A percentile compares a stretch with the other conserved stretches of the same genome.
Evolutionary conservation across 2,329 filamentous ascomycete genomes (phyloP).

Genomic region (Cladosporium sp.): DNA sequence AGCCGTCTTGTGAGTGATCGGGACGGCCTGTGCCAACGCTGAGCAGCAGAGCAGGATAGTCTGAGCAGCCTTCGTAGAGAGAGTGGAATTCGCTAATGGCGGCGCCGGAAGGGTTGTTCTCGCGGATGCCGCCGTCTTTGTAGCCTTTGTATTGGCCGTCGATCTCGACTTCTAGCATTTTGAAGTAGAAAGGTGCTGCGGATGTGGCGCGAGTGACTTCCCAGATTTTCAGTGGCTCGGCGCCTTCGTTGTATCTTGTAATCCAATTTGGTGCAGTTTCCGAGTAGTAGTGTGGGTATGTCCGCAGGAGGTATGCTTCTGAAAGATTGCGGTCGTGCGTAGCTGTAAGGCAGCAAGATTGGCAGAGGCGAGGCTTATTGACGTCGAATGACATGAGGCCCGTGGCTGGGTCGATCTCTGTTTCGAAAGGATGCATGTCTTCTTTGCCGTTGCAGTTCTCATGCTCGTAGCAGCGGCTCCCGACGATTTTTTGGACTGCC

Average conservation of each 20-base stretch:
- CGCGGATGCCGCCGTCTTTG: conserved; percentile 49
- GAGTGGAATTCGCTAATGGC: conserved; percentile 46
- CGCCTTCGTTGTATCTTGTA: conserved; percentile 45
- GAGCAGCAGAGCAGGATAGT: conserved; percentile 41
- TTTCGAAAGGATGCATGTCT: conserved; percentile 43
- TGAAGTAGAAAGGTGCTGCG: conserved; percentile 51
- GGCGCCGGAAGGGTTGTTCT: conserved; percentile 48
- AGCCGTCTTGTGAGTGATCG: conserved; percentile 41
- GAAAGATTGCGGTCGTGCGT: conserved; percentile 45
- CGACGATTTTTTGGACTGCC: conserved; percentile 44
- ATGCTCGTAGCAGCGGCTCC: conserved; percentile 42
- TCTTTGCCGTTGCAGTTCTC: conserved; percentile 38
- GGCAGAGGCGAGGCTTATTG: conserved; percentile 31
- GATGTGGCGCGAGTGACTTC: conserved; percentile 50
- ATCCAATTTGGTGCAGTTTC: conserved; percentile 40
- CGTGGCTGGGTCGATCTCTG: conserved; percentile 5
- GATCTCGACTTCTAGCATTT: conserved; percentile 44
- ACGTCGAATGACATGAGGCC: conserved; percentile 16
- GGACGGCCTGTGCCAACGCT: conserved; percentile 46
- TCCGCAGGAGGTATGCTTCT: conserved; percentile 46
- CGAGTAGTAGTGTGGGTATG: conserved; percentile 45
- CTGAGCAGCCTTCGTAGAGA: conserved; percentile 39
- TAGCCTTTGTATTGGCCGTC: conserved; percentile 38
- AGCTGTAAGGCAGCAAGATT: conserved; percentile 45
- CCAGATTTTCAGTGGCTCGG: conserved; percentile 47